Evolutionary conservation across 352 stramenopile species (phyloP).

Genomic region (Phytophthora citrophthora): DNA sequence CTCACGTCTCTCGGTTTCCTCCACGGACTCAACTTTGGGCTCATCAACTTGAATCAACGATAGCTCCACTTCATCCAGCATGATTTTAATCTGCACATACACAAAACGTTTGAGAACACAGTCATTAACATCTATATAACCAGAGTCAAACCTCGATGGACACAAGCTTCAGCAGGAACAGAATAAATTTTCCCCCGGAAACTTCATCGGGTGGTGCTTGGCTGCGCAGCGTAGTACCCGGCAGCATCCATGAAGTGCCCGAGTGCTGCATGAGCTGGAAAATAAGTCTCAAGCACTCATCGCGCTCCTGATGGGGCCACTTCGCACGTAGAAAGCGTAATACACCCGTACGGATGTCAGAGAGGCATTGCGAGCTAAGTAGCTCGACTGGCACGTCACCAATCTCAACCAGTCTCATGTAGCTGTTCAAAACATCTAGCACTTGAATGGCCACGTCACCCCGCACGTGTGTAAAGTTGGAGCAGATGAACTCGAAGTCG

Average conservation of each 20-base stretch:
- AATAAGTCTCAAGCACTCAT: constrained; percentile 66
- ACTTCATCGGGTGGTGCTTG: constrained; percentile 59
- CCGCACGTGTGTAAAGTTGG: constrained; percentile 49
- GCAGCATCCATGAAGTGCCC: constrained; percentile 68
- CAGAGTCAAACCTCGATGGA: constrained; percentile 65
- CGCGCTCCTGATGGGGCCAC: constrained; percentile 74
- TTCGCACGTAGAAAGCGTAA: constrained; percentile 73
- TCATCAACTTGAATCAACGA: constrained; percentile 77
- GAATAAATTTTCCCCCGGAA: constrained; percentile 71
- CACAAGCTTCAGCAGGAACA: constrained; percentile 83
- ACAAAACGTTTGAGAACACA: neutral
- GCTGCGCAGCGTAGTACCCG: constrained; percentile 57
- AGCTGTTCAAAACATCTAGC: constrained; percentile 62
- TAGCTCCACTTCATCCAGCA: constrained; percentile 84
- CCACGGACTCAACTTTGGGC: constrained; percentile 45
- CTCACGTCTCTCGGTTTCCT: constrained; percentile 52
- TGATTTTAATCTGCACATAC: constrained; percentile 73
- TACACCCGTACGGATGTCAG: constrained; percentile 61
- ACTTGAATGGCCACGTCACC: constrained; percentile 47
- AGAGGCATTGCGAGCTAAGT: constrained; percentile 61
- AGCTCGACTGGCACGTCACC: constrained; percentile 48
- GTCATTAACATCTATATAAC: neutral
- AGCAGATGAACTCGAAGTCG: constrained; percentile 76
- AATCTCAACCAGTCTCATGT: constrained; percentile 59
- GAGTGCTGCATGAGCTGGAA: constrained; percentile 68